Evolutionary conservation across 345 rosid species (phyloP).

Genomic region (Salix arbutifolia): DNA sequence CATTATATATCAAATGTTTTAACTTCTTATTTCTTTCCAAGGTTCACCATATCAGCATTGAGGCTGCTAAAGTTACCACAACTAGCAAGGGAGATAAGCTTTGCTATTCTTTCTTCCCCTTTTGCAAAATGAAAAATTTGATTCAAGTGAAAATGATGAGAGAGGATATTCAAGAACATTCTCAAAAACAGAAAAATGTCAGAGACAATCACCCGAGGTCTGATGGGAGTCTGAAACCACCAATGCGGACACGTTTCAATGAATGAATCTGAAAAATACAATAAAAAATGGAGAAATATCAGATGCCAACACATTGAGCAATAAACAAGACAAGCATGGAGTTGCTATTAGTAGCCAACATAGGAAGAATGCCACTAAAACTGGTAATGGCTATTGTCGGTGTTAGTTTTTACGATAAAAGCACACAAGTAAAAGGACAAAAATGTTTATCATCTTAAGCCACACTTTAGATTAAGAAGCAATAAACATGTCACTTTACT

Average conservation of each 20-base stretch:
- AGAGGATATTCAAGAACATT: background rate
- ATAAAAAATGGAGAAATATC: background rate
- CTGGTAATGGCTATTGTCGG: background rate
- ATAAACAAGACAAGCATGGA: slow-evolving; percentile 2
- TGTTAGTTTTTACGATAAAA: no score
- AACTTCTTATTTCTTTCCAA: background rate
- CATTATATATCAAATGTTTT: background rate
- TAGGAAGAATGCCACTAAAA: background rate
- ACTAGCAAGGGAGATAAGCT: background rate
- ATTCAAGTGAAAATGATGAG: background rate
- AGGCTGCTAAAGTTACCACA: background rate
- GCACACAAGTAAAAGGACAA: background rate
- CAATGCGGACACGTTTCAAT: slow-evolving; percentile 74
- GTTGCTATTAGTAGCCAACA: background rate
- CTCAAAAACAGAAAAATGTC: background rate
- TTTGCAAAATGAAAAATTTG: background rate
- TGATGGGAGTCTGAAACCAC: slow-evolving; percentile 87
- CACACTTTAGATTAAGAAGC: background rate
- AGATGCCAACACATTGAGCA: background rate
- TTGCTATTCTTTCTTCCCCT: background rate
- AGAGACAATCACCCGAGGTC: slow-evolving; percentile 68
- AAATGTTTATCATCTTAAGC: background rate
- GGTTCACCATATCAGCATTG: background rate
- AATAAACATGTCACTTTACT: background rate
- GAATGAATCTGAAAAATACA: slow-evolving; percentile 58